Base-by-base conservation (phyloP, 2,329 filamentous ascomycete species). In the Leptosphaerulina australis region DNA sequence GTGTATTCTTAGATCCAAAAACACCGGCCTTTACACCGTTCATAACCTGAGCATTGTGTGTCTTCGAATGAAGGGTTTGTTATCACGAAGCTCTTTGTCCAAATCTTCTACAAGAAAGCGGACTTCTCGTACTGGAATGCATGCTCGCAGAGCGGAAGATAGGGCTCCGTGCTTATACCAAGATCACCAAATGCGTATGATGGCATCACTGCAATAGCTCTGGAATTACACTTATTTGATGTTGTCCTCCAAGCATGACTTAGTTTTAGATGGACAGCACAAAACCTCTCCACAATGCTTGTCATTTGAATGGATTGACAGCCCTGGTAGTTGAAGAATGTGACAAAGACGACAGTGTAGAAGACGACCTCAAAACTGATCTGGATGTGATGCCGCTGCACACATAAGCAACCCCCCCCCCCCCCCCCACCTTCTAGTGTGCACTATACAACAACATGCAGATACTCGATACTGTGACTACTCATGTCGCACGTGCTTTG, bases 161-260 rank as follows among this genome's bases (percentile, higher is more conserved):
- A 69, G 33, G 66, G 62, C 4, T 45, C 53, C 21, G 53, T 51
- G 39, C 22, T 64, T 5, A 62, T 60, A 8, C 62, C 66, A 37
- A 45, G 53, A 12, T 67, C 61, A 37, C 62, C 62, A 2, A 45
- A 44, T 4, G 56, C 44, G 3, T 64, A 51, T 26, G 64, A 71
- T 49, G 67, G 69, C 0, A 66, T 71, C 20, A 35, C 54, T 2
- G 68, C 68, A 8, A 51, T 29, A 3, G 67, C 66, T 2, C 68
- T 67, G 1, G 62, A 57, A 1, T 50, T 65, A 24, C 49, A 57
- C 41, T 58, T 39, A 50, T 29, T 35, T 12, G 35, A 48, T 7
- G 30, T 65, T 8, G 22, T 49, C 12, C 46, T 21, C 38, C 28
- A 6, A 44, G 30, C 12, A 44, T 50, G 49, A 46, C 41, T 48